Evolutionary conservation across 2,329 filamentous ascomycete genomes (phyloP).

Genomic region (Leptosphaerulina australis): DNA sequence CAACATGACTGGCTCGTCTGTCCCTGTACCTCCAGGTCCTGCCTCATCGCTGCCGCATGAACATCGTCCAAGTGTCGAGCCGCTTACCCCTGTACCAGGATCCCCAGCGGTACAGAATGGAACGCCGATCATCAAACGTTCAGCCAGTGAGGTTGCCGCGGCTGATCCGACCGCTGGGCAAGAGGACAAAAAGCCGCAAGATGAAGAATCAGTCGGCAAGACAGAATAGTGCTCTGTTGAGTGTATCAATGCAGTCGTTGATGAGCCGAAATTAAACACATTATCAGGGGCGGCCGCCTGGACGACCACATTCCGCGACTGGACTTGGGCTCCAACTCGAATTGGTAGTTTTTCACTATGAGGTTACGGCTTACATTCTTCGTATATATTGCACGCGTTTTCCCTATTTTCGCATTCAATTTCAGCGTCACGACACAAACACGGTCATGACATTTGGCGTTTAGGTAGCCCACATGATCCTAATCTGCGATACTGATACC

Average conservation of each 20-base stretch:
- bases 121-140: conserved; percentile 26
- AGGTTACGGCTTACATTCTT: conserved; percentile 3
- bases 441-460: conserved; percentile 13
- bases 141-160: conserved; percentile 24
- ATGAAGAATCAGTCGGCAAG: conserved; percentile 1
- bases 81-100: conserved; percentile 45
- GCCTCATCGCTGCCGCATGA: conserved; percentile 22
- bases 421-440: conserved; percentile 9
- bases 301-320: too few relatives aligned
- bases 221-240: conserved; percentile 16
- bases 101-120: conserved; percentile 41
- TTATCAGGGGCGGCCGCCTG: too few relatives aligned
- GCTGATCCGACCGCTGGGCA: conserved; percentile 20
- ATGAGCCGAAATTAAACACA: too few relatives aligned
- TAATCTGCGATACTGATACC: conserved; percentile 20
- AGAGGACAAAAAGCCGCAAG: conserved; percentile 13
- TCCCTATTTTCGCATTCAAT: not conserved
- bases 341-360: not conserved
- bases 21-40: conserved; percentile 15
- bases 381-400: conserved; percentile 11
- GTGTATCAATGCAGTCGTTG: too few relatives aligned
- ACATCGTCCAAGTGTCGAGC: conserved; percentile 45
- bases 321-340: not conserved
- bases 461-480: conserved; percentile 13
- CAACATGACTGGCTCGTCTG: conserved; percentile 32